Evolutionary conservation across 768 basidiomycete genomes (phyloP), one percentile per base, ranked within the genome.

Genomic region (Hygrocybe punicea): DNA sequence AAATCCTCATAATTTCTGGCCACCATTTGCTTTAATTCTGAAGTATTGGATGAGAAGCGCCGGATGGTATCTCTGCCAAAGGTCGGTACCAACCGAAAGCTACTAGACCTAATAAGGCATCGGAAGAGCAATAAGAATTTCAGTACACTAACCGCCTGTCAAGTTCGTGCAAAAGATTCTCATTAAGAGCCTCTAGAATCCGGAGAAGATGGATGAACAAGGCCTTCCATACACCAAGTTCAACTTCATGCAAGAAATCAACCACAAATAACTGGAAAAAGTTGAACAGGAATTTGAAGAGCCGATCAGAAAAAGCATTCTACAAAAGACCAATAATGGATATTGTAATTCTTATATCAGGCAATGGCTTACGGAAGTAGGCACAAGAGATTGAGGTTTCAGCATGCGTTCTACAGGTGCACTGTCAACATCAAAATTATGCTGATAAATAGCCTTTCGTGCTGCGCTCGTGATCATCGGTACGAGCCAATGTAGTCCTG

Each of bases 1-100:
- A 73, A 48, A 19, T 75, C 71, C 44, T 73, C 69, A 21, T 68
- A 75, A 52, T 74, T 65, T 0, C 63, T 60, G 3, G 67, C 73
- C 10, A 63, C 63, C 2, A 64, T 56, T 7, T 71, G 63, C 44
- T 65, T 63, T 56, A 71, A 61, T 8, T 70, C 65, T 0, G 68
- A 62, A 0, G 68, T 57, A 36, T 71, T 68, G 0, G 47, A 45
- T 11, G 57, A 45, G 45, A 75, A 73, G 4, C 59, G 46, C 0
- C 67, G 61, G 3, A 76, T 73, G 0, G 62, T 57, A 3, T 51
- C 62, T 13, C 42, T 7, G 2, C 65, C 65, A 58, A 67, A 63
- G 1, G 64, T 53, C 3, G 60, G 53, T 23, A 65, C 50, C 11
- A 51, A 42, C 4, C 63, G 65, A 47, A 59, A 66, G 11, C 65